A percentile compares a stretch with the other conserved stretches of the same genome.
These are phyloP conservation scores for Arabis hirsuta DNA, from an alignment of 345 rosid species.

Conservation along the genomic window DNA sequence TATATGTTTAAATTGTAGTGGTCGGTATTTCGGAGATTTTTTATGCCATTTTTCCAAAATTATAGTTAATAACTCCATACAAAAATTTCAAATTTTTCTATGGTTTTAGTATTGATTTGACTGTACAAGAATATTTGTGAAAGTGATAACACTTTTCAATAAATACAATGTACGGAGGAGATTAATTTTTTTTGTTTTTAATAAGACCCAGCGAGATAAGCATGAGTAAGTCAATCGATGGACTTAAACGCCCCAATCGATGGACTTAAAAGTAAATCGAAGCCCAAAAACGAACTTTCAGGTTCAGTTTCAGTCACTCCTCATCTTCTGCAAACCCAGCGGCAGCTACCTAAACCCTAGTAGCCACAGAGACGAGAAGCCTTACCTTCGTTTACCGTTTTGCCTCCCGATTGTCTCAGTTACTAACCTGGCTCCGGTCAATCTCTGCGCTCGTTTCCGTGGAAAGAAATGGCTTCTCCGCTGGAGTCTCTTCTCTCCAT, in stretches of 20 bases:
- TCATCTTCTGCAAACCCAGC: constrained; percentile 26
- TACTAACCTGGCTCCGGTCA: constrained; percentile 23
- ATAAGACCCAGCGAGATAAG: no score
- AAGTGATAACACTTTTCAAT: no score
- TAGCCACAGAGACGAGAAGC: constrained; percentile 25
- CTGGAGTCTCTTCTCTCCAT: constrained; percentile 60
- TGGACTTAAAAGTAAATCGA: constrained; percentile 12
- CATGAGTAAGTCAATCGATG: not conserved
- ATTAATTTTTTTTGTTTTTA: no score
- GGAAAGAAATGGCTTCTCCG: constrained; percentile 59
- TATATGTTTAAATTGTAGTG: no score
- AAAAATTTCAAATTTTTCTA: no score
- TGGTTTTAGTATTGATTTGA: no score
- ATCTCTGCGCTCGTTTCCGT: constrained; percentile 28
- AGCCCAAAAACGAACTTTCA: constrained; percentile 23
- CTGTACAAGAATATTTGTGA: no score
- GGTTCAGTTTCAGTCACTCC: not conserved
- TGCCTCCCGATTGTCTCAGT: constrained; percentile 15
- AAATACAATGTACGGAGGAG: no score
- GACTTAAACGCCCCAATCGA: constrained; percentile 20
- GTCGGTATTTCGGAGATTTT: no score
- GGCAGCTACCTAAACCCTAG: constrained; percentile 41
- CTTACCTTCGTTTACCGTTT: constrained; percentile 1
- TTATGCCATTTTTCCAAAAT: no score
- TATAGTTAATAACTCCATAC: no score